A percentile compares a stretch with the other conserved stretches of the same genome.
phyloP scores from a whole-genome alignment of 2,329 filamentous ascomycete species.

The Dothistroma pini region DNA sequence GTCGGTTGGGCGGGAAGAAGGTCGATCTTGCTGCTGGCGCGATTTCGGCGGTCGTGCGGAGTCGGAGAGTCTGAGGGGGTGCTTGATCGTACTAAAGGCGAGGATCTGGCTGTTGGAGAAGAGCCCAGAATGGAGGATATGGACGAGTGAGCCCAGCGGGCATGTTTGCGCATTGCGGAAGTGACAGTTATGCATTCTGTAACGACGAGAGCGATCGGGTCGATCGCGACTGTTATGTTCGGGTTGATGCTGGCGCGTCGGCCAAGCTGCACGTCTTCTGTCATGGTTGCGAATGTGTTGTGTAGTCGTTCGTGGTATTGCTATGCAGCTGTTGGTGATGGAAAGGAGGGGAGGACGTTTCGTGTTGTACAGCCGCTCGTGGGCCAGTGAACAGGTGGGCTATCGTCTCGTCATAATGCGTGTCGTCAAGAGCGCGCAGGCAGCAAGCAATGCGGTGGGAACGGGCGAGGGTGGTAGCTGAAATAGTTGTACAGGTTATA shows the following conservation, averaged over 20 bases:
- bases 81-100: constrained; percentile 7
- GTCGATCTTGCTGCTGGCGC: constrained; percentile 33
- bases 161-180: constrained; percentile 96
- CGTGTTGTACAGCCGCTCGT: neutral
- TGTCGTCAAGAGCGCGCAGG: neutral
- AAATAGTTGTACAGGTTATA: neutral
- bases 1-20: constrained; percentile 22
- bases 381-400: neutral
- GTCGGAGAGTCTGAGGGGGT: constrained; percentile 14
- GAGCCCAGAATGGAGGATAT: constrained; percentile 87
- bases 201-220: constrained; percentile 64
- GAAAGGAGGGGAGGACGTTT: neutral
- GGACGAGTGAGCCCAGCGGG: constrained; percentile 91
- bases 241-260: neutral
- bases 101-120: constrained; percentile 11
- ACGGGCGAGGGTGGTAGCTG: neutral
- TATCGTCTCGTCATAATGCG: neutral
- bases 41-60: constrained; percentile 21
- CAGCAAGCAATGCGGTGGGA: neutral
- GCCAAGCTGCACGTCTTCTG: neutral
- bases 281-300: neutral
- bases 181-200: constrained; percentile 99
- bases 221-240: constrained; percentile 34
- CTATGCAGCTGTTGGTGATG: neutral
- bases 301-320: neutral